These are phyloP conservation scores for Umbelopsis isabellina DNA, from an alignment of 192 early-diverging fungal species.

Conservation along the genomic window DNA sequence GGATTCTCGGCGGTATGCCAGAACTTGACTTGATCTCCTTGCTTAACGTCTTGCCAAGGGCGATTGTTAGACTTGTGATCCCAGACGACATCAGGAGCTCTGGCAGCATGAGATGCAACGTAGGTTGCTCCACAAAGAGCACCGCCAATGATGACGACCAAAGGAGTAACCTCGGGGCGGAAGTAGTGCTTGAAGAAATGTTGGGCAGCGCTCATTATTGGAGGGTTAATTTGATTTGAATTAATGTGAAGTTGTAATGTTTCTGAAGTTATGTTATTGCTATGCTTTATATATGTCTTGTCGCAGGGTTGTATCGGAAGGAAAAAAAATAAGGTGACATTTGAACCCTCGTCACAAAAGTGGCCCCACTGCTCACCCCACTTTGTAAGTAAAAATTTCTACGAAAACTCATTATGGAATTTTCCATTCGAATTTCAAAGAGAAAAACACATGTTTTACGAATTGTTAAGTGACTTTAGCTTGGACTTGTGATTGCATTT, in stretches of 20 bases:
- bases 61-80: constrained; percentile 24
- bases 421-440: no score
- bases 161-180: constrained; percentile 34
- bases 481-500: no score
- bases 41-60: constrained; percentile 34
- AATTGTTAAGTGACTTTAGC: no score
- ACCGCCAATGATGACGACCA: constrained; percentile 29
- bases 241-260: neutral
- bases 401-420: no score
- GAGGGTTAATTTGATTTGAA: neutral
- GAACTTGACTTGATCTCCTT: constrained; percentile 20
- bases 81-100: constrained; percentile 42
- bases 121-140: constrained; percentile 32
- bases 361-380: no score
- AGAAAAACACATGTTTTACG: no score
- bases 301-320: neutral
- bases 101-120: constrained; percentile 21
- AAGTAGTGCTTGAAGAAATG: constrained; percentile 27
- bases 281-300: neutral
- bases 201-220: constrained; percentile 18
- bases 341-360: neutral
- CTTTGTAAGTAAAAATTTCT: no score
- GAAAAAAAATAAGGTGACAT: constrained; percentile 11
- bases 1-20: constrained; percentile 1
- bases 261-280: neutral